Percentiles rank a stretch among this genome's conserved stretches.
These are phyloP conservation scores for Gardenia jasminoides DNA, from an alignment of 257 asterid genomes.

Conservation along the genomic window DNA sequence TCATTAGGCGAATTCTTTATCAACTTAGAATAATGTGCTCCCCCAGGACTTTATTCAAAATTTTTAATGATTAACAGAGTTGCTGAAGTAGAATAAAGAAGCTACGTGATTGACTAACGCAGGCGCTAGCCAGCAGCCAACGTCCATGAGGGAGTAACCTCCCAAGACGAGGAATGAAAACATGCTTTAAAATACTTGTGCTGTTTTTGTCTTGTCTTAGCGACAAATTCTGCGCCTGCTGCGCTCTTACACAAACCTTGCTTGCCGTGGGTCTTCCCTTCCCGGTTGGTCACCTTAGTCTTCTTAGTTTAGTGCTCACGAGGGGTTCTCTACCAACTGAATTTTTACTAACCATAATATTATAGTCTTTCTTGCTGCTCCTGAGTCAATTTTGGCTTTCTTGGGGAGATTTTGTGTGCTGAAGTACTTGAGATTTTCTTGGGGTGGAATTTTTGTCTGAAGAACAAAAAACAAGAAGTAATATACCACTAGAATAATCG, in stretches of 20 bases:
- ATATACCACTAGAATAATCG: background rate
- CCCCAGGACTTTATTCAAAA: background rate
- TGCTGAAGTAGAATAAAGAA: background rate
- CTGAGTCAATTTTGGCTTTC: constrained; percentile 52
- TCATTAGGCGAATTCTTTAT: background rate
- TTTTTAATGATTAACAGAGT: background rate
- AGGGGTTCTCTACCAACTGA: constrained; percentile 20
- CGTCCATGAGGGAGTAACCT: background rate
- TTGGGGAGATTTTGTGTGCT: constrained; percentile 11
- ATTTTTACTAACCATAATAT: background rate
- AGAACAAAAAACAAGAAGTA: constrained; percentile 20
- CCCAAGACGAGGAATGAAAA: background rate
- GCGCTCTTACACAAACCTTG: background rate
- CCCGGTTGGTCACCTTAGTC: background rate
- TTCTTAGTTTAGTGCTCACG: background rate
- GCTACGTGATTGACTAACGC: constrained; percentile 13
- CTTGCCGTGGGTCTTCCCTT: constrained; percentile 3
- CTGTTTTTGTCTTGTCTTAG: background rate
- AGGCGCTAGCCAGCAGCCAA: background rate
- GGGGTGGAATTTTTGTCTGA: constrained; percentile 17
- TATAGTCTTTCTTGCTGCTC: constrained; percentile 1
- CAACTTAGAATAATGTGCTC: background rate
- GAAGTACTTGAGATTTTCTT: constrained; percentile 1
- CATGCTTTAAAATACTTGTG: constrained; percentile 2
- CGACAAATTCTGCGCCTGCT: constrained; percentile 14